Evolutionary conservation across 805 yeast genomes (phyloP), one percentile per base, ranked within the genome.

Genomic region (Suhomyces sp.): DNA sequence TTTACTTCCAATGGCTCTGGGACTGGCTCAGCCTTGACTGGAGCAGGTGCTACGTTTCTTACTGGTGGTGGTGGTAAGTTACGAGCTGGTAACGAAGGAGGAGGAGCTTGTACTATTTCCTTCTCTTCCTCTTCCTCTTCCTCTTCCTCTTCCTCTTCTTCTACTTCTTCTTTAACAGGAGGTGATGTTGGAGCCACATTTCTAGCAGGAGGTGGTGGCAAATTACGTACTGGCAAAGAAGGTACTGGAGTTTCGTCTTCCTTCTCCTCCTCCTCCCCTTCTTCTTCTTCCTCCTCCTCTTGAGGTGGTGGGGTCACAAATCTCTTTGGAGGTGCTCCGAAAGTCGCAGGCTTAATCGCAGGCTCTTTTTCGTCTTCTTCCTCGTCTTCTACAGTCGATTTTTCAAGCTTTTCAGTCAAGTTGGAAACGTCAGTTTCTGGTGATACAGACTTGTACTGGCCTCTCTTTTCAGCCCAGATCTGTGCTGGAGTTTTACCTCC

Each of bases 401-500:
- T 17, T 10, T 20, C 22, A 15, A 46, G 9, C 20, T 46, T 46
- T 8, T 46, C 31, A 22, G 31, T 21, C 17, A 46, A 33, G 20
- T 33, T 19, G 24, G 27, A 17, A 2, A 31, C 47, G 9, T 48
- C 54, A 4, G 60, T 48, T 12, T 61, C 59, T 27, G 67, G 60
- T 10, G 65, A 27, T 46, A 73, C 81, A 44, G 73, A 71, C 58
- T 77, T 80, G 60, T 75, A 82, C 65, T 84, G 79, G 46, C 90
- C 96, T 64, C 86, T 83, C 72, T 85, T 87, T 65, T 87, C 97
- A 21, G 97, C 97, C 97, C 97, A 91, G 25, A 89, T 62, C 72
- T 91, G 97, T 25, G 97, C 97, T 21, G 97, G 97, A 6, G 96
- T 87, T 69, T 89, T 88, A 54, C 96, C 97, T 54, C 78, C 81